Evolutionary conservation across 208 protist genomes (phyloP).

Genomic region (Balamuthia mandrillaris): DNA sequence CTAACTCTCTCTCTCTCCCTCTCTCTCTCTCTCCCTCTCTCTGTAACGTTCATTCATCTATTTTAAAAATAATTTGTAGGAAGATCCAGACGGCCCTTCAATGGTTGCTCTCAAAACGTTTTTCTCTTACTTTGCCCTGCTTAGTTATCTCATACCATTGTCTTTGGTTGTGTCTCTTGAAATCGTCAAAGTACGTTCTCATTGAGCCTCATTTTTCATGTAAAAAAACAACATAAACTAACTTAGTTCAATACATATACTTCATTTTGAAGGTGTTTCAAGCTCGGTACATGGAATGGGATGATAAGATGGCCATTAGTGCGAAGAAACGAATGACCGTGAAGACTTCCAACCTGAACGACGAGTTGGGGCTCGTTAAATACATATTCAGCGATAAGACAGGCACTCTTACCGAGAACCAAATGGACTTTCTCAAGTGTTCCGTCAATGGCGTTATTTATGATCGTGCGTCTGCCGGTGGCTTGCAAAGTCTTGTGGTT

Average conservation of each 20-base stretch:
- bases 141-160: slow-evolving; percentile 60
- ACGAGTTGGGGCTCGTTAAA: slow-evolving; percentile 55
- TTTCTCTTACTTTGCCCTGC: slow-evolving; percentile 55
- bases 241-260: not conserved
- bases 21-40: too few relatives aligned
- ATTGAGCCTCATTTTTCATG: not conserved
- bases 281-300: slow-evolving; percentile 60
- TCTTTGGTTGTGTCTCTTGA: slow-evolving; percentile 67
- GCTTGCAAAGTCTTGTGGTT: not conserved
- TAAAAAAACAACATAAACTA: not conserved
- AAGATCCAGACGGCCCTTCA: not conserved
- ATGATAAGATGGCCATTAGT: slow-evolving; percentile 44
- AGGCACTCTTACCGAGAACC: slow-evolving; percentile 67
- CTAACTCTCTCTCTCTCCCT: too few relatives aligned
- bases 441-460: slow-evolving; percentile 52
- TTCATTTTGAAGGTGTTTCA: slow-evolving; percentile 15
- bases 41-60: too few relatives aligned
- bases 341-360: slow-evolving; percentile 63
- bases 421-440: slow-evolving; percentile 64
- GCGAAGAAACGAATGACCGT: slow-evolving; percentile 10
- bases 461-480: slow-evolving; percentile 5
- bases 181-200: slow-evolving; percentile 40
- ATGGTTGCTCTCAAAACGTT: slow-evolving; percentile 43
- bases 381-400: slow-evolving; percentile 71
- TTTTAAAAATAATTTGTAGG: too few relatives aligned